These are phyloP conservation scores for Phoma sp. DNA, from an alignment of 2,329 filamentous ascomycete genomes.

Conservation along the genomic window DNA sequence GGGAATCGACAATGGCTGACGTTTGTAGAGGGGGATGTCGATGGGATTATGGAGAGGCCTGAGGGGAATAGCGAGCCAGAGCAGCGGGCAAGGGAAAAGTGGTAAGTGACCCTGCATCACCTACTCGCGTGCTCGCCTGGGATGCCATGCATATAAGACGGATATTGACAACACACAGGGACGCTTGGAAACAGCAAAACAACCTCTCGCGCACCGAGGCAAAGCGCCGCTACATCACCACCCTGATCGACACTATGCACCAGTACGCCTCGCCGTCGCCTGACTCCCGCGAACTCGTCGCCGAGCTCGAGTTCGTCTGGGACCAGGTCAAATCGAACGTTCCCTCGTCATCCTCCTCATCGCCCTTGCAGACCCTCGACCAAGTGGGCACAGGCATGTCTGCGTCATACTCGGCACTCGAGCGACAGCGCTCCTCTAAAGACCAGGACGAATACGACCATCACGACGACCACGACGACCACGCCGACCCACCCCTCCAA, in stretches of 20 bases:
- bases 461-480: conserved; percentile 25
- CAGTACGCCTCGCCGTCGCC: conserved; percentile 85
- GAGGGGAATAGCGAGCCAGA: conserved; percentile 58
- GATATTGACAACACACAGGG: conserved; percentile 58
- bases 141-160: conserved; percentile 3
- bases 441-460: conserved; percentile 12
- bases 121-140: not conserved
- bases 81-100: conserved; percentile 70
- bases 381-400: conserved; percentile 42
- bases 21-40: conserved; percentile 82
- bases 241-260: conserved; percentile 96
- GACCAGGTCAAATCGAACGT: conserved; percentile 93
- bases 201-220: conserved; percentile 87
- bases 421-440: conserved; percentile 17
- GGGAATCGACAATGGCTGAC: conserved; percentile 18
- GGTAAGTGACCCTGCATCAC: conserved; percentile 54
- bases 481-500: conserved; percentile 48
- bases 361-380: conserved; percentile 48
- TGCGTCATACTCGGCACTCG: conserved; percentile 30
- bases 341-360: conserved; percentile 64
- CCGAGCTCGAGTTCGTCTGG: conserved; percentile 99
- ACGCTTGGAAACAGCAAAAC: conserved; percentile 91
- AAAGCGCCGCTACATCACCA: conserved; percentile 92
- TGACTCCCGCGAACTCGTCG: conserved; percentile 85
- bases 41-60: conserved; percentile 90